These are phyloP conservation scores for Vitis hybrid DNA, from an alignment of 177 flowering plant genomes.

Conservation along the genomic window DNA sequence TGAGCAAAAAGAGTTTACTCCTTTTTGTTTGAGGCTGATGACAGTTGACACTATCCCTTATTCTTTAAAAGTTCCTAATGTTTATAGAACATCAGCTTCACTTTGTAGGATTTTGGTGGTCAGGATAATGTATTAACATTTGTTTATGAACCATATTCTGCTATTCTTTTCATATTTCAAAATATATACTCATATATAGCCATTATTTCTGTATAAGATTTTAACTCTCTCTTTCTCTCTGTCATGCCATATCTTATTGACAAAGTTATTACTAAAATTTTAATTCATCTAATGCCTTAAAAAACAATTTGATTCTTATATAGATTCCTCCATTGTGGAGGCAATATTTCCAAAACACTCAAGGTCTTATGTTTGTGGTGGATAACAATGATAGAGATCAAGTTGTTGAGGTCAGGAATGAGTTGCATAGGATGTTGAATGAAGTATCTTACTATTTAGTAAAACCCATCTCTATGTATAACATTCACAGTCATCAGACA, in stretches of 20 bases:
- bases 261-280: background rate
- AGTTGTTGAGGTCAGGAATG: conserved; percentile 93
- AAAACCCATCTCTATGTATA: no score
- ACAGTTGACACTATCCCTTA: no score
- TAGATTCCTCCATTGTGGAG: conserved; percentile 98
- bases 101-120: conserved; percentile 99
- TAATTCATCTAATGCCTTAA: no score
- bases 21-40: no score
- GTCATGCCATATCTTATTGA: background rate
- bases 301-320: conserved; percentile 2
- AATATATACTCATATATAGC: background rate
- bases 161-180: background rate
- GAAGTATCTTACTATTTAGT: no score
- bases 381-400: conserved; percentile 95
- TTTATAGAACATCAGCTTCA: conserved; percentile 82
- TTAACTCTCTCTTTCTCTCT: background rate
- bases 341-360: conserved; percentile 96
- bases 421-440: conserved; percentile 45
- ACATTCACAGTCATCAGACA: no score
- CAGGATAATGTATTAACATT: conserved; percentile 73
- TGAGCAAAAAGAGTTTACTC: background rate
- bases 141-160: background rate
- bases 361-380: conserved; percentile 92
- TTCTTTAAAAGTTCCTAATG: no score
- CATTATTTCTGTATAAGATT: no score